phyloP scores from a whole-genome alignment of 2,329 filamentous ascomycete species.

The Aspergillus intermedius region DNA sequence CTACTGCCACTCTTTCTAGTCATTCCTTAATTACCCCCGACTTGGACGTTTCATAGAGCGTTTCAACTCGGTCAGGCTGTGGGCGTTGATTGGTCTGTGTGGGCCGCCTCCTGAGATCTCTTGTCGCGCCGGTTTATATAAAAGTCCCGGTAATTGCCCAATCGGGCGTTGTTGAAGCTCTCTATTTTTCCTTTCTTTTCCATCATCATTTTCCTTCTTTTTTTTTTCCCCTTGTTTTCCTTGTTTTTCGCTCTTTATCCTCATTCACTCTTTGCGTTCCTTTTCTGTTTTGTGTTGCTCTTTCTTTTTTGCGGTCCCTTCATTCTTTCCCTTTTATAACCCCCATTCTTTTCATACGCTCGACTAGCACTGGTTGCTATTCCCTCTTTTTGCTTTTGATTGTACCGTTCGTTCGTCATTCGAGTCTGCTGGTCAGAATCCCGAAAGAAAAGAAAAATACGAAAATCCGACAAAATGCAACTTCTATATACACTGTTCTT shows the following conservation, averaged over 20 bases:
- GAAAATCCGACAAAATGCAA: constrained; percentile 5
- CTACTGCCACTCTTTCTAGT: no score
- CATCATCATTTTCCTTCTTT: neutral
- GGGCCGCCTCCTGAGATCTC: no score
- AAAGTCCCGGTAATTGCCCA: no score
- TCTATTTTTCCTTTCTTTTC: neutral
- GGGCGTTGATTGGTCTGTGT: no score
- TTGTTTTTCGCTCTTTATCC: constrained; percentile 3
- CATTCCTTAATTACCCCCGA: no score
- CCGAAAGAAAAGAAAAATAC: no score
- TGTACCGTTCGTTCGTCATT: constrained; percentile 1
- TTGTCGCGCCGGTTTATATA: no score
- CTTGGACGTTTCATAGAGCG: no score
- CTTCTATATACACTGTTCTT: constrained; percentile 9
- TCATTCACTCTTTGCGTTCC: constrained; percentile 2
- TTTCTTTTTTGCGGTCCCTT: neutral
- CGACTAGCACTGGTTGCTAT: neutral
- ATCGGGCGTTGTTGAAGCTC: neutral
- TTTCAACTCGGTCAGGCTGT: no score
- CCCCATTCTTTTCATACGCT: neutral
- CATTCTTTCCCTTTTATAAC: neutral
- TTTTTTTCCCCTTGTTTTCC: neutral
- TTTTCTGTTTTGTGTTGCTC: constrained; percentile 4
- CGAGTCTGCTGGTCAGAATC: neutral
- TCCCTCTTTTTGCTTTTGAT: neutral